These are phyloP conservation scores for Cnidoscolus chayamansa DNA, from an alignment of 441 rosid species.

Conservation along the genomic window DNA sequence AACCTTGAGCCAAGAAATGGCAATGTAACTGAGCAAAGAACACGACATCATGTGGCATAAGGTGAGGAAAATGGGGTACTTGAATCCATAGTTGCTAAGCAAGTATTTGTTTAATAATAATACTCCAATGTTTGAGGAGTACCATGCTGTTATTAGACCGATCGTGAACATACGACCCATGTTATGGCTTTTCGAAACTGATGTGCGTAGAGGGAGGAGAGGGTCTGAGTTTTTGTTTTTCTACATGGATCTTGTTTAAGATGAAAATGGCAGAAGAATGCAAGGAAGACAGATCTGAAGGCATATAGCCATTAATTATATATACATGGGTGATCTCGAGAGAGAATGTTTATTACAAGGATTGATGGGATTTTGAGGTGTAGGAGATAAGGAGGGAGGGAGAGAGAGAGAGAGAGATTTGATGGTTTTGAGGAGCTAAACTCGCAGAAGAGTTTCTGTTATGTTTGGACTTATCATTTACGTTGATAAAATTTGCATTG, in stretches of 20 bases:
- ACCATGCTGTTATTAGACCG: constrained; percentile 53
- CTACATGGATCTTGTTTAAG: constrained; percentile 1
- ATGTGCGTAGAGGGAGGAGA: not conserved
- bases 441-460: constrained; percentile 25
- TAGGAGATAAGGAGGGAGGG: not conserved
- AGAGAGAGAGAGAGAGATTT: not conserved
- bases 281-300: not conserved
- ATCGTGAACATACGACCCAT: constrained; percentile 44
- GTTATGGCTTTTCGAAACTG: not conserved
- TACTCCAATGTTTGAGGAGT: constrained; percentile 64
- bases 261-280: not conserved
- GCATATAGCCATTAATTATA: too few species aligned
- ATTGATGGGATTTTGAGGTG: not conserved
- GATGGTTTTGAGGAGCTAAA: constrained; percentile 22
- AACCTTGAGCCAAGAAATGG: constrained; percentile 48
- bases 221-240: not conserved
- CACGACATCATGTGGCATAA: constrained; percentile 71
- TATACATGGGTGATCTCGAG: not conserved
- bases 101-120: constrained; percentile 61
- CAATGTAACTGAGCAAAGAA: constrained; percentile 51
- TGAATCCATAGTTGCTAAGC: constrained; percentile 65
- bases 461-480: not conserved
- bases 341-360: not conserved
- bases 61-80: constrained; percentile 65
- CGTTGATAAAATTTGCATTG: too few species aligned